These are phyloP conservation scores for Colletotrichum gloeosporioides DNA, from an alignment of 2,329 filamentous ascomycete genomes.

Conservation along the genomic window DNA sequence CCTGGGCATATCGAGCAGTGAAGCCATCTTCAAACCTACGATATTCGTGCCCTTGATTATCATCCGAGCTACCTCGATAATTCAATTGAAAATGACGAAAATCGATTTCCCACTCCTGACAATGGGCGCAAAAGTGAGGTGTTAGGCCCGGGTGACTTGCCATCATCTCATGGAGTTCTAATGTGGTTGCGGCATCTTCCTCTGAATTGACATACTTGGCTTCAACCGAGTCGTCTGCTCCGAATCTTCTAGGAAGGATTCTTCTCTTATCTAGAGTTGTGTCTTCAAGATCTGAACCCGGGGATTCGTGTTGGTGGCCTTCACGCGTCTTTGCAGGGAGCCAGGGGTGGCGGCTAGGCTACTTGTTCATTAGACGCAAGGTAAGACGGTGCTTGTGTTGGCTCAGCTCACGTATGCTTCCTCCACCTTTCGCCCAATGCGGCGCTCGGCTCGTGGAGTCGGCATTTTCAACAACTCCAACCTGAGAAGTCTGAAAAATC, in stretches of 20 bases:
- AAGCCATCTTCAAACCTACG: background rate
- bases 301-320: too few relatives aligned
- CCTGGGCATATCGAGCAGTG: background rate
- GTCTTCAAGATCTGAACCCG: background rate
- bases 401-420: background rate
- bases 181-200: background rate
- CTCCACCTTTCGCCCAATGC: fast-evolving
- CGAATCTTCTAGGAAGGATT: background rate
- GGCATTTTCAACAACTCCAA: background rate
- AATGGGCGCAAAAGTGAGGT: background rate
- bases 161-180: background rate
- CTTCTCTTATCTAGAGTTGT: background rate
- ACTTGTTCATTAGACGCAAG: background rate
- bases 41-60: background rate
- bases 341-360: background rate
- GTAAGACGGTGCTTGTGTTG: fast-evolving
- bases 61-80: background rate
- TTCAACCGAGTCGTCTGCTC: background rate
- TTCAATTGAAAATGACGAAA: background rate
- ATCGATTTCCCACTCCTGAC: background rate
- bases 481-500: fast-evolving
- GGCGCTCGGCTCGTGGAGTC: background rate
- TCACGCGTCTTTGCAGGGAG: background rate
- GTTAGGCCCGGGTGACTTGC: fast-evolving
- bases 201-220: background rate